Conservation (phyloP, 1,139 yeast genomes). For the Casaregolazyma suthepensis region DNA sequence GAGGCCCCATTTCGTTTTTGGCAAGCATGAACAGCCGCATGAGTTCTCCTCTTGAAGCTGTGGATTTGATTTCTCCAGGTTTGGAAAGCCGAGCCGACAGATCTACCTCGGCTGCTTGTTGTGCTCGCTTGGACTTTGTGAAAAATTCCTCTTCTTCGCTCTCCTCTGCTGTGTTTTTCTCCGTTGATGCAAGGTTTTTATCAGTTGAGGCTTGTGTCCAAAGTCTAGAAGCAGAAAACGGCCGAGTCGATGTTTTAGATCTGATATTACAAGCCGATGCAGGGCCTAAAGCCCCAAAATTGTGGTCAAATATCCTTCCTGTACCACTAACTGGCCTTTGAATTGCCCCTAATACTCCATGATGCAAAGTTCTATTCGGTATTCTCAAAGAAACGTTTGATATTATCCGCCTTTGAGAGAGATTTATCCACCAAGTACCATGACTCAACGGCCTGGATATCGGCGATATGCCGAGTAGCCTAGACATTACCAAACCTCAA, state of each 20-base stretch:
- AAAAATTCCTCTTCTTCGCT: slow-evolving; percentile 12
- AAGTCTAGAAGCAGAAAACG: background rate
- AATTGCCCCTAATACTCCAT: background rate
- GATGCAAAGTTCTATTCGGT: background rate
- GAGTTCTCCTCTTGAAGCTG: slow-evolving; percentile 43
- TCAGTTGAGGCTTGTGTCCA: background rate
- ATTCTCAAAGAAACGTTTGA: background rate
- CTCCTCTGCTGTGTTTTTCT: background rate
- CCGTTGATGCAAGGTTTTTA: background rate
- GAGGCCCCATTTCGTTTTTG: slow-evolving; percentile 45
- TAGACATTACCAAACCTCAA: background rate
- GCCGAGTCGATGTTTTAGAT: background rate
- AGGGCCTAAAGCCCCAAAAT: background rate
- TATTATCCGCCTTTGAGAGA: background rate
- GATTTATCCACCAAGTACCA: background rate
- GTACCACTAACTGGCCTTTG: background rate
- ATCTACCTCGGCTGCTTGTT: slow-evolving; percentile 31
- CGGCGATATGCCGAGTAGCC: background rate
- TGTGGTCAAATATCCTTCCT: background rate
- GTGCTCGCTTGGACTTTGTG: slow-evolving; percentile 27
- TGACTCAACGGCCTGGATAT: background rate
- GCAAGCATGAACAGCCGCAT: slow-evolving; percentile 46
- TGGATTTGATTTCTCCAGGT: slow-evolving; percentile 14
- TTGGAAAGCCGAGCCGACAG: slow-evolving; percentile 30
- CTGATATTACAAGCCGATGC: background rate